phyloP scores from a whole-genome alignment of 768 basidiomycete species.

The Podaxis sp. region DNA sequence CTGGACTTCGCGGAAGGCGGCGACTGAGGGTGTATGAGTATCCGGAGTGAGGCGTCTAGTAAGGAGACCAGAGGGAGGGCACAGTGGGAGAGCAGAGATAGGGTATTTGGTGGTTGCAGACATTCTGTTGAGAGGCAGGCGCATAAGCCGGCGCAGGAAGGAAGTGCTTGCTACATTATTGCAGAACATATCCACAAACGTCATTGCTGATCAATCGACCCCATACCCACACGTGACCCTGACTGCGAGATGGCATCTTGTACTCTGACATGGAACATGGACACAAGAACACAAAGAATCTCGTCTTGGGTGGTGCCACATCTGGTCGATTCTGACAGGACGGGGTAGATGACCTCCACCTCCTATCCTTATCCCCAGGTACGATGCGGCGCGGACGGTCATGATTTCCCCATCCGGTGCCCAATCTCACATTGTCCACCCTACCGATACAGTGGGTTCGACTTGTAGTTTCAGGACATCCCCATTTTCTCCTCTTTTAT shows the following conservation, averaged over 20 bases:
- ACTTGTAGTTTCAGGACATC: no score
- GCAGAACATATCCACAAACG: neutral
- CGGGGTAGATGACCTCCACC: no score
- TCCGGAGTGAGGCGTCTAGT: slow-evolving; percentile 59
- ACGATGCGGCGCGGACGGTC: no score
- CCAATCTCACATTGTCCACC: no score
- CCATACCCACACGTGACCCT: neutral
- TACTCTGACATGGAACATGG: no score
- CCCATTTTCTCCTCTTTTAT: no score
- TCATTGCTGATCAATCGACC: slow-evolving; percentile 5
- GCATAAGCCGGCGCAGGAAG: slow-evolving; percentile 2
- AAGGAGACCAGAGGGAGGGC: slow-evolving; percentile 37
- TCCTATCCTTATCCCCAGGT: no score
- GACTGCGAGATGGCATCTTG: neutral
- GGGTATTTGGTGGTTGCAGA: slow-evolving; percentile 23
- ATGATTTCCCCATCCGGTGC: no score
- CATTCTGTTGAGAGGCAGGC: slow-evolving; percentile 17
- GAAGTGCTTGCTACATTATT: neutral
- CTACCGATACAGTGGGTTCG: no score
- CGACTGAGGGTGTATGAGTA: slow-evolving; percentile 46
- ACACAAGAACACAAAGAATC: no score
- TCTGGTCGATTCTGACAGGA: no score
- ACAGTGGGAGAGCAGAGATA: slow-evolving; percentile 54
- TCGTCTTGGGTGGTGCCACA: no score
- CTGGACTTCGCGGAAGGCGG: slow-evolving; percentile 52